Evolutionary conservation across 352 stramenopile species (phyloP), one percentile per base, ranked within the genome.

Genomic region (Phytophthora rubi): DNA sequence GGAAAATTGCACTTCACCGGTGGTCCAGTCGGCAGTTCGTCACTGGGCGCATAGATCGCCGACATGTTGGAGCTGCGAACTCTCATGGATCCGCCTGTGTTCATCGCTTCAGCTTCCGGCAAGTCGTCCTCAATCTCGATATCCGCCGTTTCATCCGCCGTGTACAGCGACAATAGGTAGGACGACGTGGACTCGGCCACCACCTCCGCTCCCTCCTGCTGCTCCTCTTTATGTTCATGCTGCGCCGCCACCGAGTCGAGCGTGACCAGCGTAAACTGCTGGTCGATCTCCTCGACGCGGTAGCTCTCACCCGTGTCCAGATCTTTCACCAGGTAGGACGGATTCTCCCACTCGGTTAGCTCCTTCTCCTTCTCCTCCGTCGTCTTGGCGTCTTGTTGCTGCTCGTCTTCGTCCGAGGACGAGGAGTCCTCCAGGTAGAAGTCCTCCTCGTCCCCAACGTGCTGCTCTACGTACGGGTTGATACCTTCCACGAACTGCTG

Each of bases 251-350:
- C 73, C 7, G 82, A 82, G 48, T 94, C 87, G 13, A 94, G 73
- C 37, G 85, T 93, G 26, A 93, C 80, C 49, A 94, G 72, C 18
- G 77, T 89, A 56, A 92, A 94, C 49, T 92, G 84, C 72, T 92
- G 85, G 55, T 94, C 87, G 65, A 94, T 94, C 70, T 94, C 83
- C 53, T 94, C 87, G 4, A 94, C 85, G 26, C 84, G 73, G 60
- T 93, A 94, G 18, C 78, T 89, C 71, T 92, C 81, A 39, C 87
- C 87, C 44, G 83, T 93, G 67, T 94, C 87, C 45, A 94, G 76
- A 63, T 94, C 83, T 62, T 92, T 93, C 6, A 94, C 87, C 37
- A 94, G 57, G 60, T 94, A 94, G 23, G 81, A 90, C 60, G 85
- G 85, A 56, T 93, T 93, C 68, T 93, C 85, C 85, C 85, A 93